Percentiles rank a stretch among this genome's conserved stretches.
Evolutionary conservation across 306 rosid species (phyloP).

Genomic region (Inga laurina): DNA sequence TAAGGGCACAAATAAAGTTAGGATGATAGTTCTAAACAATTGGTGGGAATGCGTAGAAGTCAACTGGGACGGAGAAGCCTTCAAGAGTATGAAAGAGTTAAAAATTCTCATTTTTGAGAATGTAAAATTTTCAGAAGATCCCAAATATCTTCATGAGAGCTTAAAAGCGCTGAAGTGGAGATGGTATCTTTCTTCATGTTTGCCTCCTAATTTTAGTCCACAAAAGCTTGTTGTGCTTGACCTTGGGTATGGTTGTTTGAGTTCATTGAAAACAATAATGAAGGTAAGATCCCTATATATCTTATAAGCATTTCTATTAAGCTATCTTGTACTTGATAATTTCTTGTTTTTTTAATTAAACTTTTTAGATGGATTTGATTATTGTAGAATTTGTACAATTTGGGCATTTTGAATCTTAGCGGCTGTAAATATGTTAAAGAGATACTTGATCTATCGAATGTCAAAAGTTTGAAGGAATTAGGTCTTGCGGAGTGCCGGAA

Average conservation of each 20-base stretch:
- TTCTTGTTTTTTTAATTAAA: too few relatives aligned
- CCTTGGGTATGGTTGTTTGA: background rate
- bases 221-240: background rate
- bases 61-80: background rate
- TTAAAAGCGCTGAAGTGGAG: background rate
- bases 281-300: background rate
- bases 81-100: background rate
- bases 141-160: background rate
- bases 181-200: background rate
- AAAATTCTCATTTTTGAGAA: background rate
- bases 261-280: background rate
- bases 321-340: background rate
- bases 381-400: background rate
- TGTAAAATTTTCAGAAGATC: background rate
- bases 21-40: background rate
- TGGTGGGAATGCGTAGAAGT: background rate
- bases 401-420: background rate
- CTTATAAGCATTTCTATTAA: too few relatives aligned
- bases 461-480: background rate
- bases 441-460: background rate
- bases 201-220: background rate
- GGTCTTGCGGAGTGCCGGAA: accelerated
- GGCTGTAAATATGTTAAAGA: background rate
- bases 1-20: background rate
- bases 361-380: too few relatives aligned